Conservation (phyloP, 192 early-diverging fungal genomes). For the Lunasporangiospora selenospora region DNA sequence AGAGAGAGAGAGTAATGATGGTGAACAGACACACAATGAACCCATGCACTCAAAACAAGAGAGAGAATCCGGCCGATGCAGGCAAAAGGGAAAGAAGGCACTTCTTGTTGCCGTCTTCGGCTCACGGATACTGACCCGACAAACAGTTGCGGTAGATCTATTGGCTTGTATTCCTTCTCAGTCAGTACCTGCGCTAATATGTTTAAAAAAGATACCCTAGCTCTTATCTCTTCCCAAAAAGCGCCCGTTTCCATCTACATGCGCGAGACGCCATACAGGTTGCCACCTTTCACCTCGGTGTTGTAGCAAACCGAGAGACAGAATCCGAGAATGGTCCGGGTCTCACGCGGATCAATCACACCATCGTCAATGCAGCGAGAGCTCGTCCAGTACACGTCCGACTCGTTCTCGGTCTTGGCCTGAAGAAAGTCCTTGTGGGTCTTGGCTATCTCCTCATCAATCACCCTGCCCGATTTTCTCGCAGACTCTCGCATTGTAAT, state of each 20-base stretch:
- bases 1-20: too few species aligned
- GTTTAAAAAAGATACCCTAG: too few species aligned
- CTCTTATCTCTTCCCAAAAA: too few species aligned
- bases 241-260: constrained; percentile 61
- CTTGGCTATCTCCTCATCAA: constrained; percentile 60
- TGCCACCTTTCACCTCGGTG: constrained; percentile 61
- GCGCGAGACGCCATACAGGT: constrained; percentile 65
- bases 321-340: constrained; percentile 64
- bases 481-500: constrained; percentile 67
- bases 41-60: too few species aligned
- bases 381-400: constrained; percentile 67
- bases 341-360: constrained; percentile 68
- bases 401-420: constrained; percentile 61
- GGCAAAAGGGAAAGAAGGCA: too few species aligned
- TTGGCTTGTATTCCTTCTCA: too few species aligned
- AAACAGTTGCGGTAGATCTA: too few species aligned
- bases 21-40: too few species aligned
- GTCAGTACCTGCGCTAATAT: too few species aligned
- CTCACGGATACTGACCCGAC: too few species aligned
- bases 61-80: too few species aligned
- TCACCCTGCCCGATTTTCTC: constrained; percentile 46
- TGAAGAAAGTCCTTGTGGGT: constrained; percentile 55
- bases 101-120: too few species aligned
- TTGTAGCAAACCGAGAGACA: constrained; percentile 64
- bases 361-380: constrained; percentile 66